Base-by-base conservation (phyloP, 805 yeast genomes). In the Metschnikowia picachoensis region DNA sequence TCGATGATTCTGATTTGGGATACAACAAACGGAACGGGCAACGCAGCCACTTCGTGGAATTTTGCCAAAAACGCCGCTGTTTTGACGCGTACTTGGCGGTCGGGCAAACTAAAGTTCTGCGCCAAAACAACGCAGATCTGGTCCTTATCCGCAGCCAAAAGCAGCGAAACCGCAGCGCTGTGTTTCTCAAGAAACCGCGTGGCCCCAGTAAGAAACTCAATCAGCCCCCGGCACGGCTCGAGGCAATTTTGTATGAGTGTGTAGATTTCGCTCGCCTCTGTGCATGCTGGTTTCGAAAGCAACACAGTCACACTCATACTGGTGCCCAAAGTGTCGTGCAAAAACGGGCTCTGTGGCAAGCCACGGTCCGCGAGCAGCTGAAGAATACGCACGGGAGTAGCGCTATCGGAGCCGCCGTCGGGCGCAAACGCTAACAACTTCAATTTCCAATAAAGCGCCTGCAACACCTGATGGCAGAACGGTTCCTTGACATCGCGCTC, bases 1-100 rank as follows among this genome's bases (percentile, higher is more conserved):
- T 89, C 97, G 39, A 91, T 77, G 35, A 52, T 25, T 8, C 49
- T 41, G 28, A 53, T 50, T 73, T 77, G 79, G 29, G 72, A 65
- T n/a, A 83, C 51, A 13, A 76, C 54, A 2, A 61, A 60, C 2
- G 79, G 73, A 13, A 69, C 59, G 9, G 66, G 67, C 12, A 46
- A 30, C 10, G 30, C 51, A 14, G 48, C 42, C 5, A 52, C 45
- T 5, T 59, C 56, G 30, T 61, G 43, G 11, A 73, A 53, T 0
- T 65, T 57, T 3, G 62, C 60, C 5, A 84, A 55, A 31, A 81
- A 59, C n/a, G 72, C 65, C n/a, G 83, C 65, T 1, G 91, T 68
- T 14, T 60, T 67, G 32, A 68, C 64, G 55, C 92, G 77, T 9
- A 76, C 57, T 3, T 64, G 65, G 44, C 75, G 80, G 43, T 78